These are phyloP conservation scores for Lactifluus pinguis DNA, from an alignment of 768 basidiomycete species.

Conservation along the genomic window DNA sequence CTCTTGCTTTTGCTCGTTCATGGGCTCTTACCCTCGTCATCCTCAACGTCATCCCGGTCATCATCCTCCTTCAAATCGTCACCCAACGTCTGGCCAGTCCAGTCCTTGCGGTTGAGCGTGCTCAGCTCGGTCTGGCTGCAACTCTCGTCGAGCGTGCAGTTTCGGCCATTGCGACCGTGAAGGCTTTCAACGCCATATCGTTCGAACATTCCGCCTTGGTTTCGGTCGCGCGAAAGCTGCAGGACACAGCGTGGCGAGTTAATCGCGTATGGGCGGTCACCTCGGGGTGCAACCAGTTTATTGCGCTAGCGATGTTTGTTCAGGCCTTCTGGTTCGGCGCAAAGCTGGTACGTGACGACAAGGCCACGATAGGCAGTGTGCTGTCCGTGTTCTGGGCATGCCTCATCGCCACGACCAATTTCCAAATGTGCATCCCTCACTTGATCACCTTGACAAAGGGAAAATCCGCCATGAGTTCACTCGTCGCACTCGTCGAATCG, in stretches of 20 bases:
- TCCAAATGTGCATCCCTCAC: conserved; percentile 82
- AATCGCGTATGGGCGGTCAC: conserved; percentile 71
- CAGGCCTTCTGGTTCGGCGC: conserved; percentile 96
- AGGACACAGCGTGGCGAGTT: conserved; percentile 41
- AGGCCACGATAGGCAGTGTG: conserved; percentile 61
- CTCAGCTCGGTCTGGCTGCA: conserved; percentile 59
- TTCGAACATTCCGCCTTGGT: conserved; percentile 44
- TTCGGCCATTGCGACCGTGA: conserved; percentile 77
- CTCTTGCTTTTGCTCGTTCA: conserved; percentile 74
- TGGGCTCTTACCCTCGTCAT: conserved; percentile 86
- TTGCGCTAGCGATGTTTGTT: conserved; percentile 88
- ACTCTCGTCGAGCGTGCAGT: conserved; percentile 73
- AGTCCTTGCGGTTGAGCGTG: conserved; percentile 57
- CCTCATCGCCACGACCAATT: conserved; percentile 77
- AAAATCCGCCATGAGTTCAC: conserved; percentile 67
- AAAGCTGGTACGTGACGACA: conserved; percentile 75
- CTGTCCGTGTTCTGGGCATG: conserved; percentile 99
- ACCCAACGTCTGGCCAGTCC: conserved; percentile 66
- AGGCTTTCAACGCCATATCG: conserved; percentile 76
- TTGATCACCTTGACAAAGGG: conserved; percentile 72
- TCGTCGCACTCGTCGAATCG: conserved; percentile 51
- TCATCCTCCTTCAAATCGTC: conserved; percentile 65
- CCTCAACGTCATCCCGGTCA: conserved; percentile 78
- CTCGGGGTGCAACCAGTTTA: conserved; percentile 62
- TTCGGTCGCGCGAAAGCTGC: conserved; percentile 37